Evolutionary conservation across 1,284 basidiomycete genomes (phyloP), one percentile per base, ranked within the genome.

Genomic region (Ustilago curta): DNA sequence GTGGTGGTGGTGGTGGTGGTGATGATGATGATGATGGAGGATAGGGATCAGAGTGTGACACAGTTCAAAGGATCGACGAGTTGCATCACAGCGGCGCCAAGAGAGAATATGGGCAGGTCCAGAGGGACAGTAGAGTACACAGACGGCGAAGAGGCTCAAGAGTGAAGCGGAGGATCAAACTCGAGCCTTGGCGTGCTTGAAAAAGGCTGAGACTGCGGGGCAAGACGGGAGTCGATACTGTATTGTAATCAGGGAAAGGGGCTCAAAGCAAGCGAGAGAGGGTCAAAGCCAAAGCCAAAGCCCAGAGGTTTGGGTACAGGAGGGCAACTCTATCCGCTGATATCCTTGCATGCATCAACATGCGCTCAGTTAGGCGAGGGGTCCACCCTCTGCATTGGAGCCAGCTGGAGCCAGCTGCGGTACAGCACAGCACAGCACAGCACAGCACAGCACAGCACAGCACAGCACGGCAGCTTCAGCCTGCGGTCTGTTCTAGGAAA

Each of bases 311-410:
- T 25, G 8, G 48, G 42, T 18, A 19, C 14, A 27, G 35, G 18
- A 35, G 21, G 14, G 21, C 50, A 39, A 40, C 35, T 51, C 50
- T 39, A 50, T 50, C 47, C 18, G 50, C 44, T 25, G 52, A 44
- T 50, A 44, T 50, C 50, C 60, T 64, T 70, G 67, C 67, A 70
- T 63, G 56, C 56, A 55, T 53, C 49, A 49, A 53, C 29, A 50
- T 9, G 14, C 23, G 45, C 45, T 14, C 16, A 21, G 45, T 40
- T 55, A 70, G 60, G 67, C 60, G 60, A 63, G 67, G 60, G 57
- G 45, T 43, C 39, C 7, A 23, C 29, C 29, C 37, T 25, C 48
- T 53, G 64, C 53, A 29, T 53, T 37, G 35, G 35, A 14, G 35
- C 35, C 11, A 37, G 16, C 3, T 37, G 35, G 35, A 14, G 35